These are phyloP conservation scores for Mortierella sp. DNA, from an alignment of 371 early-diverging fungal genomes.

Conservation along the genomic window DNA sequence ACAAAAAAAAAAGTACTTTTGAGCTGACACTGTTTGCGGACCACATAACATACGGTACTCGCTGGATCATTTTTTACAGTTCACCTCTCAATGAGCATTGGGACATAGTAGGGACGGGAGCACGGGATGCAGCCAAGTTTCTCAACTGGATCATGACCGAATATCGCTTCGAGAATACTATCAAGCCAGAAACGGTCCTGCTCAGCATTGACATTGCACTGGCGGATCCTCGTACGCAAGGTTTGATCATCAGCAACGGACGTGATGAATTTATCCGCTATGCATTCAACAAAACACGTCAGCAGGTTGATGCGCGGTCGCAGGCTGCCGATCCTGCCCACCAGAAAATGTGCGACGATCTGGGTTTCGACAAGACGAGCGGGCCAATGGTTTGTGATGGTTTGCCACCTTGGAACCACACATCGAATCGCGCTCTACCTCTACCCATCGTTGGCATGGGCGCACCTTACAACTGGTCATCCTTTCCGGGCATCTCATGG, in stretches of 20 bases:
- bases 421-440: conserved; percentile 20
- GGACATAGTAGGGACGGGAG: conserved; percentile 37
- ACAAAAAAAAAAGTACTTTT: too few species aligned
- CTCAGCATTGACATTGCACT: conserved; percentile 24
- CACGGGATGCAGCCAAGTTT: conserved; percentile 37
- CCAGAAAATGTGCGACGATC: conserved; percentile 15
- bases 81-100: conserved; percentile 26
- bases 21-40: too few species aligned
- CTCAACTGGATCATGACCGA: conserved; percentile 43
- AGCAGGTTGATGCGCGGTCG: conserved; percentile 8
- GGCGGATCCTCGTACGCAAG: conserved; percentile 16
- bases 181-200: conserved; percentile 9
- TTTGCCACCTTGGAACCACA: conserved; percentile 38
- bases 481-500: conserved; percentile 31
- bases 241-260: conserved; percentile 32
- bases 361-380: too few species aligned
- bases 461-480: conserved; percentile 10
- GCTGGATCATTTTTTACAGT: too few species aligned
- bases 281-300: conserved; percentile 20
- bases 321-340: conserved; percentile 4
- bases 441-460: conserved; percentile 43
- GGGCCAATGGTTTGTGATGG: background rate
- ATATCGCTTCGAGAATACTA: conserved; percentile 38
- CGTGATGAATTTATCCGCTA: conserved; percentile 16
- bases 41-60: too few species aligned